A percentile compares a stretch with the other conserved stretches of the same genome.
These are phyloP conservation scores for Imleria badia DNA, from an alignment of 768 basidiomycete genomes.

Conservation along the genomic window DNA sequence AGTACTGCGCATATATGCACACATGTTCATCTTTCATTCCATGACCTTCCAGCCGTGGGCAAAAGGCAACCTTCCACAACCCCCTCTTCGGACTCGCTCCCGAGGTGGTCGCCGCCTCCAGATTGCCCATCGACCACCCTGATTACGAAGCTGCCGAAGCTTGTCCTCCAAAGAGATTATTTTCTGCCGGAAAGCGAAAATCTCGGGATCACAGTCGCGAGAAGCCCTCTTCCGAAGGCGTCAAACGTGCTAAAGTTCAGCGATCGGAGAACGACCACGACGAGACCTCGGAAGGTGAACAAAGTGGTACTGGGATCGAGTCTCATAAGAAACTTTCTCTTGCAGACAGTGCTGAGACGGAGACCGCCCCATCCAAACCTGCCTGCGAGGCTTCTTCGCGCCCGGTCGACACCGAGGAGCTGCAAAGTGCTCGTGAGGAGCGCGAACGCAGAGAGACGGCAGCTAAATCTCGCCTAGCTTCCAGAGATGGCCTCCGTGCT, in stretches of 20 bases:
- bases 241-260: conserved; percentile 17
- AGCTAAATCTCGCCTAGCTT: conserved; percentile 22
- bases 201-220: conserved; percentile 26
- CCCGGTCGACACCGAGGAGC: background rate
- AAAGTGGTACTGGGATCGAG: background rate
- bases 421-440: conserved; percentile 19
- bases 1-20: conserved; percentile 28
- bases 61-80: conserved; percentile 60
- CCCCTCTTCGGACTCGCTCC: conserved; percentile 57
- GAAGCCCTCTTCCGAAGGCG: background rate
- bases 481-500: conserved; percentile 30
- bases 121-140: conserved; percentile 59
- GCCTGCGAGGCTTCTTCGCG: background rate
- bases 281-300: conserved; percentile 18
- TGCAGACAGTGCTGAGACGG: conserved; percentile 3
- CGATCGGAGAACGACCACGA: conserved; percentile 3
- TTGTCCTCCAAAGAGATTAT: conserved; percentile 59
- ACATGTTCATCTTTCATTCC: background rate
- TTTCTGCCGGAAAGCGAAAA: conserved; percentile 35
- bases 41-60: conserved; percentile 56
- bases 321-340: background rate
- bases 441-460: conserved; percentile 27
- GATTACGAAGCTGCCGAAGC: conserved; percentile 60
- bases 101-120: conserved; percentile 41
- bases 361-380: conserved; percentile 6